phyloP scores from a whole-genome alignment of 352 stramenopile species.

The Phytopythium helicoides region DNA sequence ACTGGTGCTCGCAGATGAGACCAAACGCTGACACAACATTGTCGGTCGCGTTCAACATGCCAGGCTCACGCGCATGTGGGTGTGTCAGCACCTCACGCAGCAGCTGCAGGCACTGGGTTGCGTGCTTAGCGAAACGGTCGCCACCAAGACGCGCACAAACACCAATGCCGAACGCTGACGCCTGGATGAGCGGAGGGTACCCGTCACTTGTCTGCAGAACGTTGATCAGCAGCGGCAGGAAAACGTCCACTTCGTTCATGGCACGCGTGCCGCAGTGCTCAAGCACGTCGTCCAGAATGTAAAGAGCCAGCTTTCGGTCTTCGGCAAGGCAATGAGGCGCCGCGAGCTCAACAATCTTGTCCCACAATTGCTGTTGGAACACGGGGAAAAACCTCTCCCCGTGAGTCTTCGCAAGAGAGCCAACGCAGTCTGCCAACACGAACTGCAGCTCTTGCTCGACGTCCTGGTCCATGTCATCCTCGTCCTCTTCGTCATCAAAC shows the following conservation, averaged over 20 bases:
- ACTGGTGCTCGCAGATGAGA: slow-evolving; percentile 70
- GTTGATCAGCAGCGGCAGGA: slow-evolving; percentile 64
- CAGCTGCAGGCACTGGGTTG: slow-evolving; percentile 44
- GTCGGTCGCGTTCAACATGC: slow-evolving; percentile 72
- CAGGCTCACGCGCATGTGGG: slow-evolving; percentile 40
- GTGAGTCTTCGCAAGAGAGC: slow-evolving; percentile 71
- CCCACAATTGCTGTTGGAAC: slow-evolving; percentile 71
- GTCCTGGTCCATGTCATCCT: slow-evolving; percentile 45
- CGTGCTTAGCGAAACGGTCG: slow-evolving; percentile 49
- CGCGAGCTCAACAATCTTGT: slow-evolving; percentile 72
- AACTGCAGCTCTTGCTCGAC: slow-evolving; percentile 79
- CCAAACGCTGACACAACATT: slow-evolving; percentile 77
- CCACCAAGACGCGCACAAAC: slow-evolving; percentile 58
- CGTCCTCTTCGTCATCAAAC: slow-evolving; percentile 33
- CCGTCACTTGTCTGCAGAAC: slow-evolving; percentile 60
- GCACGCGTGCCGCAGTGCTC: slow-evolving; percentile 64
- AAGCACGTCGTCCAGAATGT: slow-evolving; percentile 85
- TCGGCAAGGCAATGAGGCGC: slow-evolving; percentile 66
- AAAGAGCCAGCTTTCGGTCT: slow-evolving; percentile 81
- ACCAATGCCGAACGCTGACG: slow-evolving; percentile 71
- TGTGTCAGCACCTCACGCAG: slow-evolving; percentile 58
- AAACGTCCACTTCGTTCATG: slow-evolving; percentile 51
- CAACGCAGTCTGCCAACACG: slow-evolving; percentile 74
- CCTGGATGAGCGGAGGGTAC: slow-evolving; percentile 61
- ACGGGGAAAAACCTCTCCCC: slow-evolving; percentile 65